Base-by-base conservation (phyloP, 495 filamentous ascomycete genomes). In the Penicillium mononematosum region DNA sequence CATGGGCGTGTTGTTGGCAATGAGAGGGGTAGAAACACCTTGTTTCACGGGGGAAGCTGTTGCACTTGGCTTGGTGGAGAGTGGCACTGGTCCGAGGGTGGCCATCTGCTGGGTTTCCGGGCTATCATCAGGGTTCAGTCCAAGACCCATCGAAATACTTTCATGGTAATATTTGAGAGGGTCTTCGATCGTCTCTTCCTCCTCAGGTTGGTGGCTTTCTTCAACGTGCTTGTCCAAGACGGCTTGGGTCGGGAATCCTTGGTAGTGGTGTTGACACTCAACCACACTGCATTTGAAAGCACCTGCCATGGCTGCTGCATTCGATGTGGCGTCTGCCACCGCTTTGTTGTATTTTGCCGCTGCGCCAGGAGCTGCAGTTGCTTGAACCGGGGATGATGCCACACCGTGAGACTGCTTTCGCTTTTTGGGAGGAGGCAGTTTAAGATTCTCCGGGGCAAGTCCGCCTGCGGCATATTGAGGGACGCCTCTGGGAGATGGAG, bases 401-500 rank as follows among this genome's bases (percentile, higher is more conserved):
- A 66, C 69, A 14, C 68, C 65, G 27, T 81, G 79, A 27, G 75
- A 79, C 51, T 71, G 70, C 70, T 79, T 82, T 44, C 78, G 66
- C 58, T 76, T 86, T 69, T 91, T 92, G 36, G 71, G 74, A 4
- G 83, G 77, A 39, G 88, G 88, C 32, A 87, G 74, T 24, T 78
- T 82, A 14, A 88, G 78, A 53, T 88, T 82, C 57, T 85, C 75
- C 9, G 74, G 75, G 3, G 75, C 75, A 44, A 82, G 72, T 45
- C 72, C 70, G 6, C 71, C 72, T 7, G 79, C 72, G 11, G 74
- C 76, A 60, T 80, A 81, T 10, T 78, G 78, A 14, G 90, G 88
- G 22, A 85, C 78, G 5, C 89, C 88, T 45, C 87, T 79, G 17
- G 89, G 90, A 32, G 90, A 90, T 41, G 87, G 82, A 8, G 81